These are phyloP conservation scores for Syzygium malaccense DNA, from an alignment of 441 rosid species.

Conservation along the genomic window DNA sequence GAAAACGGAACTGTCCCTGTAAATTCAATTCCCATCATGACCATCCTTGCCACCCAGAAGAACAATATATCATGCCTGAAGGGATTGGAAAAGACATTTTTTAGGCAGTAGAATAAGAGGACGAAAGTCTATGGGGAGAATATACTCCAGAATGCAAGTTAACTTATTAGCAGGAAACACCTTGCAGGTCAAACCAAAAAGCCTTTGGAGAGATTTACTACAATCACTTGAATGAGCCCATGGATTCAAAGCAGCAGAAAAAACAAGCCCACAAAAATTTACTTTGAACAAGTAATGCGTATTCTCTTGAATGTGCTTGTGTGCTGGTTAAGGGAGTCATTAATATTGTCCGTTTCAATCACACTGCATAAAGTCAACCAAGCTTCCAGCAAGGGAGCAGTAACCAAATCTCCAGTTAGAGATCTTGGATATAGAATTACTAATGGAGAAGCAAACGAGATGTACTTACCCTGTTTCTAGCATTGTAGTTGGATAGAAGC, in stretches of 20 bases:
- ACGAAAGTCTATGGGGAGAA: background rate
- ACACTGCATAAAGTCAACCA: background rate
- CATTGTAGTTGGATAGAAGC: constrained; percentile 86
- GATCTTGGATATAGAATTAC: background rate
- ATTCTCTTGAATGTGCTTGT: background rate
- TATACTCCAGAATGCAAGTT: background rate
- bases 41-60: constrained; percentile 99
- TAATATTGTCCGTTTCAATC: background rate
- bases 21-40: constrained; percentile 98
- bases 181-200: background rate
- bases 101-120: background rate
- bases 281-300: background rate
- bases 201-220: background rate
- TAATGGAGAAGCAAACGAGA: background rate
- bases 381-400: background rate
- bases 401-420: background rate
- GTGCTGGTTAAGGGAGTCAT: background rate
- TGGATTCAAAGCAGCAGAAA: background rate
- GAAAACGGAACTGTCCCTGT: constrained; percentile 91
- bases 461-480: constrained; percentile 86
- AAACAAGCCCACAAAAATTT: background rate
- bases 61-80: constrained; percentile 97
- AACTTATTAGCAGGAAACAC: background rate
- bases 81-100: constrained; percentile 17
- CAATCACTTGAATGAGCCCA: background rate